Evolutionary conservation across 495 filamentous ascomycete species (phyloP).

Genomic region (Penicillium herquei): DNA sequence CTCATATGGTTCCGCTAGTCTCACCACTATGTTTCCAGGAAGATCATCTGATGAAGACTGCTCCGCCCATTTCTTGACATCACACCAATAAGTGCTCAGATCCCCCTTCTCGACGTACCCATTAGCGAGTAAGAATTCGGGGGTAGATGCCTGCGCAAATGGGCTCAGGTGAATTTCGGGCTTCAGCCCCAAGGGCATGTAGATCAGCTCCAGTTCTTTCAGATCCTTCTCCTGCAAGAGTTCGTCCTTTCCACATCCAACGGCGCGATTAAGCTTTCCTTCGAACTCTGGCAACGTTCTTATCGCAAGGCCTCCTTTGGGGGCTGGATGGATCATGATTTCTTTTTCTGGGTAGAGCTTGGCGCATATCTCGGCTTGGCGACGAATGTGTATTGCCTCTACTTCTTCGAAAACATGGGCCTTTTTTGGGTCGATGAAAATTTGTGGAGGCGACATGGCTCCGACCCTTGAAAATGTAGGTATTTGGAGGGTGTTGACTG

Average conservation of each 20-base stretch:
- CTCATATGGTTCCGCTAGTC: constrained; percentile 2
- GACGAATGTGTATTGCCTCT: constrained; percentile 11
- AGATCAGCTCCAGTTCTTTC: constrained; percentile 8
- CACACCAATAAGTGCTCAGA: constrained; percentile 13
- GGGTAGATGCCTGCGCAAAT: constrained; percentile 3
- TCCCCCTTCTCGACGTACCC: constrained; percentile 9
- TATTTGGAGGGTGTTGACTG: neutral
- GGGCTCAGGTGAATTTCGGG: constrained; percentile 16
- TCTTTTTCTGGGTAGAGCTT: constrained; percentile 7
- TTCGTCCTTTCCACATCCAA: constrained; percentile 8
- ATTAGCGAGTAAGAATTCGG: neutral
- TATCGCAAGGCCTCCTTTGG: constrained; percentile 11
- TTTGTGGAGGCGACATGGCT: constrained; percentile 2
- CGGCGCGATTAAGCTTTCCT: constrained; percentile 17
- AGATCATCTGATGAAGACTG: neutral
- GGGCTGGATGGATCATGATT: neutral
- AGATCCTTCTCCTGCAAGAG: constrained; percentile 2
- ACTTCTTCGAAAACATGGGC: constrained; percentile 9
- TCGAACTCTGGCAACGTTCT: constrained; percentile 9
- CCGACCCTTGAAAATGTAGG: neutral
- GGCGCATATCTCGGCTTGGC: constrained; percentile 15
- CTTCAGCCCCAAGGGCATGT: constrained; percentile 2
- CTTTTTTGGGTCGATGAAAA: neutral
- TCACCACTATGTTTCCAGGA: neutral
- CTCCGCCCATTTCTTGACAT: neutral